Percentiles rank a stretch among this genome's conserved stretches.
phyloP scores from a whole-genome alignment of 2,329 filamentous ascomycete genomes.

The Cadophora sp. region DNA sequence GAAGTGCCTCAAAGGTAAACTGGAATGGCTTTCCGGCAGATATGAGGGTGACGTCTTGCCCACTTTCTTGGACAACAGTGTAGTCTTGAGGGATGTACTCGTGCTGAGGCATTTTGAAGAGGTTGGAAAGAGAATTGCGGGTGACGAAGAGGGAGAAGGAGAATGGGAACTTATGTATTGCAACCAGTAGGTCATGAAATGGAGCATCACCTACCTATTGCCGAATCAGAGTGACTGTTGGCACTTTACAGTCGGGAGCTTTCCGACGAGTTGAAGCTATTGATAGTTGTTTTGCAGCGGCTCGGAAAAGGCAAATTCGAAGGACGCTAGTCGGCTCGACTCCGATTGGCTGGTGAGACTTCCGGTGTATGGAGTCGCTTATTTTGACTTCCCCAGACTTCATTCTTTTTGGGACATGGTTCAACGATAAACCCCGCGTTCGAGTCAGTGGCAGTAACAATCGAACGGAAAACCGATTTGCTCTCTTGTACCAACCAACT shows the following conservation, averaged over 20 bases:
- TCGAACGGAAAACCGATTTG: background rate
- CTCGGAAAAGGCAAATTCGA: background rate
- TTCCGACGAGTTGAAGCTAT: background rate
- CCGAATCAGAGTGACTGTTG: background rate
- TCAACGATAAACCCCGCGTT: background rate
- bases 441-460: background rate
- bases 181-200: background rate
- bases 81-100: slow-evolving; percentile 37
- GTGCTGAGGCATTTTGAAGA: slow-evolving; percentile 35
- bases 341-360: background rate
- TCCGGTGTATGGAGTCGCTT: slow-evolving; percentile 9
- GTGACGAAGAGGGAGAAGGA: background rate
- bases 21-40: slow-evolving; percentile 50
- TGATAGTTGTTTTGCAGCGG: background rate
- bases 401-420: background rate
- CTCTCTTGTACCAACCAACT: background rate
- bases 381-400: slow-evolving; percentile 10
- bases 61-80: slow-evolving; percentile 29
- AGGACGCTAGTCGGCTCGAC: background rate
- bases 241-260: background rate
- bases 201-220: background rate
- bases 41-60: slow-evolving; percentile 31
- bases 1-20: slow-evolving; percentile 69
- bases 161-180: slow-evolving; percentile 18
- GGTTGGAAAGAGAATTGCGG: background rate